Conservation (phyloP, 192 early-diverging fungal genomes). For the Piromyces finnis region DNA sequence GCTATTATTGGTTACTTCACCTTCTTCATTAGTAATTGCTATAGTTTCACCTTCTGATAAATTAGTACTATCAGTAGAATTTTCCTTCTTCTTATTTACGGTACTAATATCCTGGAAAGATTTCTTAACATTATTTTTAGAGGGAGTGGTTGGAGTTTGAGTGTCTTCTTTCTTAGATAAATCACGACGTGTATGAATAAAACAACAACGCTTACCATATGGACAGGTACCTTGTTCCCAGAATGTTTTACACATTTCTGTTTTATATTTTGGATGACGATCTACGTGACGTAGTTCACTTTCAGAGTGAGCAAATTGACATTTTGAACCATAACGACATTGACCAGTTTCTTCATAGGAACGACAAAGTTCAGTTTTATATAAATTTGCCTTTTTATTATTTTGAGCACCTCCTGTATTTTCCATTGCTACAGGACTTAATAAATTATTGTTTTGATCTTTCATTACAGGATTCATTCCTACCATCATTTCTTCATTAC, state of each 20-base stretch:
- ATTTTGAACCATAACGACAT: conserved; percentile 70
- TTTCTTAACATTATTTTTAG: background rate
- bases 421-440: conserved; percentile 2
- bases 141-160: background rate
- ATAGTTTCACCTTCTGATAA: background rate
- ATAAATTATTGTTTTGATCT: background rate
- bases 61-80: background rate
- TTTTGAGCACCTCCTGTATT: conserved; percentile 9
- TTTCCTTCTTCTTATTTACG: background rate
- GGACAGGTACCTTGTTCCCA: conserved; percentile 74
- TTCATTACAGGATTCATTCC: background rate
- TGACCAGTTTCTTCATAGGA: conserved; percentile 33
- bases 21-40: background rate
- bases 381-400: conserved; percentile 26
- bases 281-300: conserved; percentile 60
- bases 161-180: background rate
- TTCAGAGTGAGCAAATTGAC: conserved; percentile 82
- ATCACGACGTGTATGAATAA: conserved; percentile 44
- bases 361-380: conserved; percentile 61
- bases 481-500: background rate
- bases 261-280: conserved; percentile 89
- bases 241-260: conserved; percentile 83
- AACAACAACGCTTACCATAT: conserved; percentile 89
- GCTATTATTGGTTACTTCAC: background rate
- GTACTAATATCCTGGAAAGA: background rate